These are phyloP conservation scores for Dryadomyces quercivorus DNA, from an alignment of 2,329 filamentous ascomycete species.

Conservation along the genomic window DNA sequence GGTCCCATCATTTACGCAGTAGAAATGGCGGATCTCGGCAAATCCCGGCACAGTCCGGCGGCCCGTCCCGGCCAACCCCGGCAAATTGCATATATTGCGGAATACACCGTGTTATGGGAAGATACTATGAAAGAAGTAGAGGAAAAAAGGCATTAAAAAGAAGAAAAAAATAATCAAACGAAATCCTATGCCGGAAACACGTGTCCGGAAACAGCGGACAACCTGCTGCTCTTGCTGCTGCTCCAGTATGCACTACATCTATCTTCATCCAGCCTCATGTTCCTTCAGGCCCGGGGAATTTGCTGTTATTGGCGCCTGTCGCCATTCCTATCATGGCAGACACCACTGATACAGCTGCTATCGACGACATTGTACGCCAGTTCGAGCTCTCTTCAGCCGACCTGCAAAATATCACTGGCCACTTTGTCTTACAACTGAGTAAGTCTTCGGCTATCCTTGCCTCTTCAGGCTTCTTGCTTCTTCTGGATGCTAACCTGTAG, in stretches of 20 bases:
- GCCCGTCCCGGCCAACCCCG: not conserved
- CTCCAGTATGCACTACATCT: not conserved
- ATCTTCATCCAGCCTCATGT: not conserved
- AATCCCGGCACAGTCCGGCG: not conserved
- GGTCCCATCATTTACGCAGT: no score
- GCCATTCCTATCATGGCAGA: not conserved
- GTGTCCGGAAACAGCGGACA: not conserved
- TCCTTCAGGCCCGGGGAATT: not conserved
- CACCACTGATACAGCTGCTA: not conserved
- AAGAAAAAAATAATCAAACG: no score
- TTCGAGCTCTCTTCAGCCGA: not conserved
- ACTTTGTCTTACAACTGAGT: conserved; percentile 1
- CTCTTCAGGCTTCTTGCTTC: not conserved
- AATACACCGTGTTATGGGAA: no score
- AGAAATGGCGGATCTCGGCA: not conserved
- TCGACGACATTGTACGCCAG: not conserved
- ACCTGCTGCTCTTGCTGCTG: not conserved
- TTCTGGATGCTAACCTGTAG: not conserved
- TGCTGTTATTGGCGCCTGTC: not conserved
- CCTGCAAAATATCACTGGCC: not conserved
- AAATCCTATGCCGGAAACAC: not conserved
- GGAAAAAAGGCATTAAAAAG: no score
- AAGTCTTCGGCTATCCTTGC: not conserved
- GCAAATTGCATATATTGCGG: not conserved
- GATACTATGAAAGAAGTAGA: no score